Evolutionary conservation across 2,329 filamentous ascomycete species (phyloP).

Genomic region (Nectriaceae sp.): DNA sequence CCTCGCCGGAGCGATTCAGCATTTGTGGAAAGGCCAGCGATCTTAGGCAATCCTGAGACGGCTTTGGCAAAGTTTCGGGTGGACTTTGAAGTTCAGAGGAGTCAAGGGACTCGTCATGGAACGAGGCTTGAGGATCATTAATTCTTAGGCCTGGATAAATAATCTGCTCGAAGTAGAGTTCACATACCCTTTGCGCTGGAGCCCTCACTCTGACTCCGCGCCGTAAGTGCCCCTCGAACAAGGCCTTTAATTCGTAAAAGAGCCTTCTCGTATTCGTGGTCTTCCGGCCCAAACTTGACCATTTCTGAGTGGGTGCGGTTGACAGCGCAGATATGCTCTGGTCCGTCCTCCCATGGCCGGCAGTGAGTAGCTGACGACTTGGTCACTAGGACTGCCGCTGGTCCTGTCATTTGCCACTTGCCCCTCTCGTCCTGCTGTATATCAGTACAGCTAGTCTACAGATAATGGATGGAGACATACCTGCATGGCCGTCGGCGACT

Average conservation of each 20-base stretch:
- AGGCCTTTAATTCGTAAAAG: conserved; percentile 5
- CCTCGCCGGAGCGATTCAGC: no score
- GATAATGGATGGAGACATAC: conserved; percentile 3
- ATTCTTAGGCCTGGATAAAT: no score
- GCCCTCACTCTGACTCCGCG: neutral
- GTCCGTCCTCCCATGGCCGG: conserved; percentile 18
- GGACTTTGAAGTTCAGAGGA: no score
- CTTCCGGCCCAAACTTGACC: conserved; percentile 26
- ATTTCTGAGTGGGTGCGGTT: conserved; percentile 24
- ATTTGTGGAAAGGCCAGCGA: no score
- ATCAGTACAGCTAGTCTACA: neutral
- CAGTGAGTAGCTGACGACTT: conserved; percentile 25
- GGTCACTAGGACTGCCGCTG: conserved; percentile 18
- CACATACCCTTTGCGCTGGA: conserved; percentile 13
- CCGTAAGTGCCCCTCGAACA: conserved; percentile 2
- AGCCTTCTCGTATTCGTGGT: conserved; percentile 13
- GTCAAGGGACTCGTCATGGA: no score
- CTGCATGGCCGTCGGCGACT: conserved; percentile 23
- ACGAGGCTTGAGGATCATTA: no score
- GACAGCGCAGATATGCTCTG: conserved; percentile 22
- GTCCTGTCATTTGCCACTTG: conserved; percentile 23
- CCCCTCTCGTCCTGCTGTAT: conserved; percentile 16
- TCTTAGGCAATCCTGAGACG: no score
- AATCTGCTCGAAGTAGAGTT: no score
- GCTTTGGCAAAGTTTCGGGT: no score